A percentile compares a stretch with the other conserved stretches of the same genome.
phyloP scores from a whole-genome alignment of 2,329 filamentous ascomycete genomes.

The Xylaria sp. region DNA sequence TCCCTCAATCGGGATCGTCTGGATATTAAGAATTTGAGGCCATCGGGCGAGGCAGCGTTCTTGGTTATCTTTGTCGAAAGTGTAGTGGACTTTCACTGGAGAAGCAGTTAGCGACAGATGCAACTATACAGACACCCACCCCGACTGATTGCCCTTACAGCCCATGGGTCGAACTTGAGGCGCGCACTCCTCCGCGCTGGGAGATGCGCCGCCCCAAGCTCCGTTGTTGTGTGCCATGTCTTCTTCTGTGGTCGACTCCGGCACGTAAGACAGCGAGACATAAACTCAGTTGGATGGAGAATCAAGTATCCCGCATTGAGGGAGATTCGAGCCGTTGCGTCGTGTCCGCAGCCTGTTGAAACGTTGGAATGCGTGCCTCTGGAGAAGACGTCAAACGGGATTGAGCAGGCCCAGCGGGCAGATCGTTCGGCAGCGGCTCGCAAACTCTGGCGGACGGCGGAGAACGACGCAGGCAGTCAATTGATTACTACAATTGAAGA shows the following conservation, averaged over 20 bases:
- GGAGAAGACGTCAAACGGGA: no score
- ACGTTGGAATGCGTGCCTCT: background rate
- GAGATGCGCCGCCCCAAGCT: conserved; percentile 24
- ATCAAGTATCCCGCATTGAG: conserved; percentile 2
- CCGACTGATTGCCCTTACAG: conserved; percentile 45
- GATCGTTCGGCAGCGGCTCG: background rate
- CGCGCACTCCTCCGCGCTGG: conserved; percentile 41
- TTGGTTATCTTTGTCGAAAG: conserved; percentile 84
- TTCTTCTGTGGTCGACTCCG: background rate
- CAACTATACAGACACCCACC: background rate
- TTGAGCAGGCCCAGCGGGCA: background rate
- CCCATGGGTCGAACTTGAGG: conserved; percentile 60
- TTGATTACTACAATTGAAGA: background rate
- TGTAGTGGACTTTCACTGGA: conserved; percentile 92
- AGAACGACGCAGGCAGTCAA: background rate
- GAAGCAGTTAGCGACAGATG: conserved; percentile 21
- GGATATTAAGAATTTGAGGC: conserved; percentile 72
- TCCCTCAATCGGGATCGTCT: conserved; percentile 76
- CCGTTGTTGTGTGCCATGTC: conserved; percentile 30
- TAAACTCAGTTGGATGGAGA: background rate
- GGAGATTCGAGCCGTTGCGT: background rate
- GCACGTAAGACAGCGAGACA: background rate
- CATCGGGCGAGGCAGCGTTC: conserved; percentile 85
- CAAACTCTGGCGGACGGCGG: background rate
- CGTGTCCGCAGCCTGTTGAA: background rate